These are phyloP conservation scores for Rhazya stricta DNA, from an alignment of 257 asterid species.

Conservation along the genomic window DNA sequence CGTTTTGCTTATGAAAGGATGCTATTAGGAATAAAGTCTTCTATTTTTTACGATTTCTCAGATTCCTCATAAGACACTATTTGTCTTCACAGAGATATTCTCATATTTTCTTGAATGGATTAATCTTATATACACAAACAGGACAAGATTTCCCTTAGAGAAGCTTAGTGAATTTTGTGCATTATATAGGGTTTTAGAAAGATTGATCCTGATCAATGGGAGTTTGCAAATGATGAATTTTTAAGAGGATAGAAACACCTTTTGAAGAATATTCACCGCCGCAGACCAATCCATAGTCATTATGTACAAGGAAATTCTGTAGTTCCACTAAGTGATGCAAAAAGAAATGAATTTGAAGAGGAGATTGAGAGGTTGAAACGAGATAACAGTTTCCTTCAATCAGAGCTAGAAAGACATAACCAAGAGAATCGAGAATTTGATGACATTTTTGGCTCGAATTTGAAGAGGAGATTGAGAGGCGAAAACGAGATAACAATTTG, in stretches of 20 bases:
- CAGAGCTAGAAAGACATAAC: conserved; percentile 49
- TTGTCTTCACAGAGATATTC: too few relatives aligned
- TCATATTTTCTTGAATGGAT: too few relatives aligned
- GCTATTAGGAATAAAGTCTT: too few relatives aligned
- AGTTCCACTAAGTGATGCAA: conserved; percentile 42
- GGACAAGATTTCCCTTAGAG: too few relatives aligned
- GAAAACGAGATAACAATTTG: too few relatives aligned
- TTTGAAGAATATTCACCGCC: conserved; percentile 64
- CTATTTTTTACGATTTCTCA: too few relatives aligned
- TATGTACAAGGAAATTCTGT: conserved; percentile 49
- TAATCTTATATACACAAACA: too few relatives aligned
- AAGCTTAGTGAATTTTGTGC: neutral
- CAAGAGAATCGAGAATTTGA: conserved; percentile 49
- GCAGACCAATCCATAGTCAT: conserved; percentile 88
- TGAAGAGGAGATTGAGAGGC: conserved; percentile 50
- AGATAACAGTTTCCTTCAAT: conserved; percentile 50
- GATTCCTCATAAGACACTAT: too few relatives aligned
- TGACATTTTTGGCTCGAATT: too few relatives aligned
- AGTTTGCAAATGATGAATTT: conserved; percentile 88
- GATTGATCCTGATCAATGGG: conserved; percentile 94
- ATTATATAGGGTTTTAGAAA: conserved; percentile 69
- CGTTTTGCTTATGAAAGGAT: too few relatives aligned
- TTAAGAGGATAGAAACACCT: conserved; percentile 62
- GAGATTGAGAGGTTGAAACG: conserved; percentile 59
- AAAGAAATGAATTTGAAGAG: conserved; percentile 58